Conservation (phyloP, 2,329 filamentous ascomycete genomes). For the Huntiella abstrusa region DNA sequence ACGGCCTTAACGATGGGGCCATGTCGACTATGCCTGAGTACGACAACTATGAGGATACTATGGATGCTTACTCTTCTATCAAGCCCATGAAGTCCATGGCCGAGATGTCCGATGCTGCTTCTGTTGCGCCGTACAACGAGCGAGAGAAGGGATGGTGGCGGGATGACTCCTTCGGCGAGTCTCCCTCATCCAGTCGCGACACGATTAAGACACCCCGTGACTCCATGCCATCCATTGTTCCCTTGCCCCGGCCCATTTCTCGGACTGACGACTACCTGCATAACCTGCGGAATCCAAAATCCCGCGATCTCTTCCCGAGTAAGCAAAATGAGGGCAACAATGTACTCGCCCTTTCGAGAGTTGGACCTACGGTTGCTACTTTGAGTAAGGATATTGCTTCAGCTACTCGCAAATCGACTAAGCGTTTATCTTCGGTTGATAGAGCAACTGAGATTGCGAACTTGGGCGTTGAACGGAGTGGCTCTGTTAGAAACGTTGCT, state of each 20-base stretch:
- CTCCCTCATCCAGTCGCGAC: background rate
- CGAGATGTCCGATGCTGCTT: slow-evolving; percentile 8
- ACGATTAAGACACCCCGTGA: background rate
- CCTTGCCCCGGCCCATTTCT: slow-evolving; percentile 2
- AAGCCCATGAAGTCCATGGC: slow-evolving; percentile 5
- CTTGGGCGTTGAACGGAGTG: slow-evolving; percentile 15
- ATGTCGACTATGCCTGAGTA: slow-evolving; percentile 10
- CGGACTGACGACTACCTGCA: slow-evolving; percentile 6
- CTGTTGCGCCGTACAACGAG: background rate
- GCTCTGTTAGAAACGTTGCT: slow-evolving; percentile 19
- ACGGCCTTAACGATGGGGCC: slow-evolving; percentile 8
- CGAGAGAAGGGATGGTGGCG: slow-evolving; percentile 7
- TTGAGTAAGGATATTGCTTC: slow-evolving; percentile 9
- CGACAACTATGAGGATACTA: slow-evolving; percentile 1
- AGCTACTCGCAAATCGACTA: slow-evolving; percentile 2
- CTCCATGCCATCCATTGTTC: no score
- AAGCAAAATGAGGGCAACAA: background rate
- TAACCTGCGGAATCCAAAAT: slow-evolving; percentile 2
- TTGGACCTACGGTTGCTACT: slow-evolving; percentile 3
- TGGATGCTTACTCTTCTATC: slow-evolving; percentile 4
- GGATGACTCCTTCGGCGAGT: slow-evolving; percentile 1
- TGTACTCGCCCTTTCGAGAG: slow-evolving; percentile 2
- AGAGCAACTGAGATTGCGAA: slow-evolving; percentile 13
- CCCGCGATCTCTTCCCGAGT: background rate
- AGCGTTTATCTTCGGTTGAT: slow-evolving; percentile 5